Evolutionary conservation across 345 rosid species (phyloP).

Genomic region (Eucalyptus brandiana): DNA sequence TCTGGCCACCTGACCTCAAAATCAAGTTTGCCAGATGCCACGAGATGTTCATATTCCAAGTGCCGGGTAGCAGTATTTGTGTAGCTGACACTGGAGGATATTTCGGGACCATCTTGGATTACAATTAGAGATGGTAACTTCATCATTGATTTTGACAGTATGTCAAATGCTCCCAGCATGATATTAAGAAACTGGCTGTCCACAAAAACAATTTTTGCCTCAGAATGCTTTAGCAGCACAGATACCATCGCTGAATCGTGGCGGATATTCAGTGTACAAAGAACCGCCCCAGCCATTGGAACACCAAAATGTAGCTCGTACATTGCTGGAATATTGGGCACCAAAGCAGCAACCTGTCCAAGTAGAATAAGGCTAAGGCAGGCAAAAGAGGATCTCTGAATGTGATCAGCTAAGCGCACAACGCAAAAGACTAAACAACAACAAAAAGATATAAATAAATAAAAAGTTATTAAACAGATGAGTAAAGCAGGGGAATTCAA

Average conservation of each 20-base stretch:
- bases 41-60: conserved; percentile 31
- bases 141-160: conserved; percentile 13
- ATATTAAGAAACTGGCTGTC: conserved; percentile 30
- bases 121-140: conserved; percentile 30
- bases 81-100: neutral
- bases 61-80: neutral
- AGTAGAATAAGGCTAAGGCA: neutral
- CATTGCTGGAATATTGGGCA: conserved; percentile 49
- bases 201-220: conserved; percentile 36
- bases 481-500: neutral
- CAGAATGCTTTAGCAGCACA: conserved; percentile 36
- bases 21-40: conserved; percentile 21
- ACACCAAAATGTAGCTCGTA: conserved; percentile 61
- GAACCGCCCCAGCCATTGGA: conserved; percentile 59
- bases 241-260: conserved; percentile 38
- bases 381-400: neutral
- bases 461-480: neutral
- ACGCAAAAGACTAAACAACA: neutral
- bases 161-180: conserved; percentile 34
- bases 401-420: neutral
- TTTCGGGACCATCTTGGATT: conserved; percentile 8
- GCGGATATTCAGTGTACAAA: conserved; percentile 48
- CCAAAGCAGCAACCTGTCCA: conserved; percentile 46
- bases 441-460: neutral
- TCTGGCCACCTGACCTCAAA: conserved; percentile 30